Conservation (phyloP, 2,329 filamentous ascomycete genomes). For the Calonectria montana region DNA sequence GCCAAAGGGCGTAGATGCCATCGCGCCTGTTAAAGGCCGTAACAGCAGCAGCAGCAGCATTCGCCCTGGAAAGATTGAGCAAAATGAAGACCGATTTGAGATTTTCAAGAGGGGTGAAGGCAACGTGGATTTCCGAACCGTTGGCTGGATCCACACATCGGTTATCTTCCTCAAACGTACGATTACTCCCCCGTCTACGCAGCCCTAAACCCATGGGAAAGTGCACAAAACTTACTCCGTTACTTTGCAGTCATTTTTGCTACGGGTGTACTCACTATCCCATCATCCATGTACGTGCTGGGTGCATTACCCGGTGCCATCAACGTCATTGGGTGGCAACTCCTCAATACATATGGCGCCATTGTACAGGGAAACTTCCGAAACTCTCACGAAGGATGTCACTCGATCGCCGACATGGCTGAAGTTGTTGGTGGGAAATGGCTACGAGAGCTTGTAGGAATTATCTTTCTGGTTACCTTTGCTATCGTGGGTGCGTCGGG, state of each 20-base stretch:
- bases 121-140: slow-evolving; percentile 59
- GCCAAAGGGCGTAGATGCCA: slow-evolving; percentile 22
- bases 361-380: slow-evolving; percentile 55
- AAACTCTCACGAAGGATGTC: slow-evolving; percentile 51
- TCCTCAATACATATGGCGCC: slow-evolving; percentile 54
- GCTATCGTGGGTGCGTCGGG: slow-evolving; percentile 67
- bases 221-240: background rate
- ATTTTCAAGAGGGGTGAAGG: slow-evolving; percentile 58
- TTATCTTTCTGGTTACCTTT: slow-evolving; percentile 68
- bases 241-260: slow-evolving; percentile 53
- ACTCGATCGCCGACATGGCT: slow-evolving; percentile 60
- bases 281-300: slow-evolving; percentile 54
- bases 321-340: slow-evolving; percentile 55
- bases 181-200: background rate
- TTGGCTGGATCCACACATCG: slow-evolving; percentile 59
- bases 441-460: slow-evolving; percentile 63
- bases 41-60: slow-evolving; percentile 30
- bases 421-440: slow-evolving; percentile 63
- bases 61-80: slow-evolving; percentile 32
- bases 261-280: slow-evolving; percentile 56
- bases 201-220: no score
- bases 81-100: slow-evolving; percentile 48
- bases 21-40: slow-evolving; percentile 13
- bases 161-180: slow-evolving; percentile 59
- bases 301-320: slow-evolving; percentile 56